Conservation (phyloP, 2,329 filamentous ascomycete genomes). For the Dactylellina cionopaga region DNA sequence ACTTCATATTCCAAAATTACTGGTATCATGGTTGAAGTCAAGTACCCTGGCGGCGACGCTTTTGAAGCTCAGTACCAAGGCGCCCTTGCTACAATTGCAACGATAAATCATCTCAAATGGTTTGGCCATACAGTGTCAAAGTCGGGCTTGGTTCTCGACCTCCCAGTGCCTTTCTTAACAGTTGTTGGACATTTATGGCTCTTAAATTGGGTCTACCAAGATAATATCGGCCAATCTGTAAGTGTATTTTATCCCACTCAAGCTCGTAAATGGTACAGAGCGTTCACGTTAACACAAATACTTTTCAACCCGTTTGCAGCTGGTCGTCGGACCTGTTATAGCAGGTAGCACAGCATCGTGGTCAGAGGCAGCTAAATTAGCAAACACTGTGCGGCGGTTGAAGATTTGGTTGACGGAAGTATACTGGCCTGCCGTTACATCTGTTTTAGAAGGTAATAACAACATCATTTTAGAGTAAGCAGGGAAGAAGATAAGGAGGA, state of each 20-base stretch:
- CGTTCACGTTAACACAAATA: too few species aligned
- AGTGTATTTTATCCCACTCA: not conserved
- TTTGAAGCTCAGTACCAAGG: not conserved
- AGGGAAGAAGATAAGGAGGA: too few species aligned
- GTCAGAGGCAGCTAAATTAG: not conserved
- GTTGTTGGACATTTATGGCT: not conserved
- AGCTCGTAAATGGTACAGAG: not conserved
- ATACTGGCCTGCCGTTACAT: too few species aligned
- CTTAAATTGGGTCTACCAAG: conserved; percentile 6
- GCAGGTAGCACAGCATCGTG: not conserved
- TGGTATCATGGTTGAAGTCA: not conserved
- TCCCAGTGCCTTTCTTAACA: conserved; percentile 3
- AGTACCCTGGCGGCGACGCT: not conserved
- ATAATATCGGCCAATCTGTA: not conserved
- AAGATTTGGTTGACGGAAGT: too few species aligned
- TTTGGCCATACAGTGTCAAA: not conserved
- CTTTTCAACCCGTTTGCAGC: not conserved
- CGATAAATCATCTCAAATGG: not conserved
- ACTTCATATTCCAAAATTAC: not conserved
- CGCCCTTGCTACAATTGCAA: not conserved
- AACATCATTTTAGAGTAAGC: too few species aligned
- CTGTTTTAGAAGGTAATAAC: too few species aligned
- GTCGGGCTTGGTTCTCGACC: not conserved
- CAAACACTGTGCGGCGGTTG: too few species aligned
- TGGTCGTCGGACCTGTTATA: not conserved